Base-by-base conservation (phyloP, 345 rosid species). In the Anastatica hierochuntica region DNA sequence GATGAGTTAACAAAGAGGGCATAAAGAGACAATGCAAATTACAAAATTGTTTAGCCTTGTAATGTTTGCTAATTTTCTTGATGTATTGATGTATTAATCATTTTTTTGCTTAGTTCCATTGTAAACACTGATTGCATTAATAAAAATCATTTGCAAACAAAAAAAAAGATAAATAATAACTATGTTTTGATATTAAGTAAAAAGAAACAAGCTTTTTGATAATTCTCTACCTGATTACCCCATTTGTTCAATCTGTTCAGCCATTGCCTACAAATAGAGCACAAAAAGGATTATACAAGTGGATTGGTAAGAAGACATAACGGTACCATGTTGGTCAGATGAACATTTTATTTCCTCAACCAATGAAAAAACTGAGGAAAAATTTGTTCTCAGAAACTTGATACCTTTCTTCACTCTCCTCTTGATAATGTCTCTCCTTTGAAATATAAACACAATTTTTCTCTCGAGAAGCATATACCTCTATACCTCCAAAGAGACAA, bases 391-490 rank as follows among this genome's bases (percentile, higher is more conserved):
- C n/a, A n/a, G 33, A 34, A 26, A n/a, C n/a, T 15, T 21, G 24
- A 18, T 70, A 94, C 99, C 99, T 94, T 94, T 64, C 71, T 80
- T 66, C 99, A 66, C 77, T 78, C 74, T 94, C 99, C 77, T 94
- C 99, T 56, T 88, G 99, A 64, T 77, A 85, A 66, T 85, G 88
- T 61, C 95, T 74, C 43, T 94, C 99, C 68, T 83, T 88, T 21
- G 99, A 97, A 30, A 94, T 80, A 70, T 94, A 88, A 12, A 88
- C 94, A 52, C 97, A 97, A 79, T 79, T 85, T 70, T 88, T 94
- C 75, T 94, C 99, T 17, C 97, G 94, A 16, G 99, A 81, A 67
- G 94, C 95, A 75, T 88, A 85, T 14, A 94, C 99, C 97, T 94
- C 97, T 94, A 74, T n/a, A n/a, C n/a, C n/a, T n/a, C n/a, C n/a